phyloP scores from a whole-genome alignment of 192 early-diverging fungal species.

The Phycomyces blakesleeanus region DNA sequence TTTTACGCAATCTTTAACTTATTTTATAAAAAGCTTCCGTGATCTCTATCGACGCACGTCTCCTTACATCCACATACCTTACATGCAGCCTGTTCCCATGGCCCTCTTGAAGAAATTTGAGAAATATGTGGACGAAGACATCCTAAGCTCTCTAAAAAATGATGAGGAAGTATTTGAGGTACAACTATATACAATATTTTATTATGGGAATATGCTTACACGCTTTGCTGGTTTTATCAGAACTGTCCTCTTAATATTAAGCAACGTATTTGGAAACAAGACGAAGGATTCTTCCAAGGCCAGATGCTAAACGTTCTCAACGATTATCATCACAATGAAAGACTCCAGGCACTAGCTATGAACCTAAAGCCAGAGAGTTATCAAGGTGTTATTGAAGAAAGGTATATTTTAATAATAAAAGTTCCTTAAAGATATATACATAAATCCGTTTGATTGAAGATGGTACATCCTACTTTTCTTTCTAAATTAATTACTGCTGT shows the following conservation, averaged over 20 bases:
- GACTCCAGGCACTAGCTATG: constrained; percentile 16
- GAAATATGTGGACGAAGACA: constrained; percentile 32
- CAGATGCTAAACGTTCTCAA: constrained; percentile 30
- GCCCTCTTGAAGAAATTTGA: constrained; percentile 45
- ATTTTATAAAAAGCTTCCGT: constrained; percentile 31
- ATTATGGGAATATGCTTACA: too few relatives aligned
- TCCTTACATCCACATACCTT: constrained; percentile 44
- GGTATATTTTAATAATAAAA: constrained; percentile 24
- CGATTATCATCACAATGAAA: constrained; percentile 35
- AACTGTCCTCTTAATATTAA: constrained; percentile 41
- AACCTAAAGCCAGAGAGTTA: constrained; percentile 27
- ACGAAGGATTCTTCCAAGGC: constrained; percentile 36
- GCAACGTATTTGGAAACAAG: constrained; percentile 41
- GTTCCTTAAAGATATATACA: too few relatives aligned
- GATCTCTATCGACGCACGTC: constrained; percentile 39
- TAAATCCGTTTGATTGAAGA: too few relatives aligned
- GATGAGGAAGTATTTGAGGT: constrained; percentile 30
- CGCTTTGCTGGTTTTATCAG: constrained; percentile 4
- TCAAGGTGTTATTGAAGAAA: constrained; percentile 24
- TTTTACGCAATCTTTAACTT: background rate
- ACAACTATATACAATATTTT: too few relatives aligned
- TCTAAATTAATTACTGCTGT: background rate
- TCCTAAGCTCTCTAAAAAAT: constrained; percentile 22
- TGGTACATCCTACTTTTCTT: background rate
- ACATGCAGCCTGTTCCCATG: constrained; percentile 50